Evolutionary conservation across 345 rosid species (phyloP), one percentile per base, ranked within the genome.

Genomic region (Arabis hirsuta): DNA sequence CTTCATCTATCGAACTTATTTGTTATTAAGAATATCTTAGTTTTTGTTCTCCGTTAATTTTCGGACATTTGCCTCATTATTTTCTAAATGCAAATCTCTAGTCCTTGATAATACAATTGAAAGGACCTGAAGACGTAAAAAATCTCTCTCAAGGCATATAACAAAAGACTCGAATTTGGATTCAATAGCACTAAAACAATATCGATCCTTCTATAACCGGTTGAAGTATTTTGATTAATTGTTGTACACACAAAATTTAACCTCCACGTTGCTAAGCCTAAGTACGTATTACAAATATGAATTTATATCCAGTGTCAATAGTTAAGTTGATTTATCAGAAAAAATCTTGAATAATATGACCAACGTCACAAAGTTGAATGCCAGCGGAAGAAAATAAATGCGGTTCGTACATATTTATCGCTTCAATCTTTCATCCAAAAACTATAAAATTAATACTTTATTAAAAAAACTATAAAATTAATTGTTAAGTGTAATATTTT

Each of bases 361-460:
- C 45, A 45, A 45, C 22, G 39, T n/a, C 55, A 36, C 26, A 16
- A 22, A 45, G 5, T 19, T 55, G 36, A 26, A 20, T 36, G 36
- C 24, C 42, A 55, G 31, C 9, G 12, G 26, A 14, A 27, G 20
- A 44, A 55, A 55, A 12, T 43, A 61, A 42, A 43, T 11, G 53
- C 39, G 39, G 34, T 65, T 55, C 43, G 3, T 47, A 24, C 13
- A 27, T 57, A 57, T 36, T n/a, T 22, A 69, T 68, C 22, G 5
- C 24, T 45, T 45, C 32, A 19, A 20, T 55, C 14, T 46, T 48
- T 55, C 24, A 29, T 55, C 72, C 19, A 7, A 55, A 55, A 68
- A 32, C 20, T 26, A 16, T 27, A 53, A 55, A 42, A 19, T 12
- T 32, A 12, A 27, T 42, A 7, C 29, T 4, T 27, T 27, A 4